Percentiles rank a stretch among this genome's conserved stretches.
phyloP scores from a whole-genome alignment of 352 stramenopile species.

The Pythium phragmitis region DNA sequence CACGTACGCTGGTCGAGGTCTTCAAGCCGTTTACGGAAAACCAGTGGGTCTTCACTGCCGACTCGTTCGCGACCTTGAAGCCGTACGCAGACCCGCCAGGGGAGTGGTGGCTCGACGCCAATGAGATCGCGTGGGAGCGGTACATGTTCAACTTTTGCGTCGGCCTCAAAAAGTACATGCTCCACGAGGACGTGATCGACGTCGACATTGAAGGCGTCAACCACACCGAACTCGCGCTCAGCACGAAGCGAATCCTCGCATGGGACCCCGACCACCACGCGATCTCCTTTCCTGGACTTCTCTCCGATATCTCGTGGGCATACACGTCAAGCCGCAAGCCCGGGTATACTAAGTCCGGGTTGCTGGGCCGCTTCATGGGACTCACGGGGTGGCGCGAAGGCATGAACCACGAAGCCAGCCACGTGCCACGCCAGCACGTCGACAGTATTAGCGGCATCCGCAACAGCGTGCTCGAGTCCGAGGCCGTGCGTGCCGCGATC shows the following conservation, averaged over 20 bases:
- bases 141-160: slow-evolving; percentile 87
- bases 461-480: slow-evolving; percentile 70
- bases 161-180: slow-evolving; percentile 79
- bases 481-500: slow-evolving; percentile 59
- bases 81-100: slow-evolving; percentile 28
- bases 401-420: slow-evolving; percentile 83
- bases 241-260: slow-evolving; percentile 73
- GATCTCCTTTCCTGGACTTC: slow-evolving; percentile 82
- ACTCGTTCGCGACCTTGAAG: slow-evolving; percentile 41
- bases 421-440: slow-evolving; percentile 71
- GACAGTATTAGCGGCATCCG: slow-evolving; percentile 61
- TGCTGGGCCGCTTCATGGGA: slow-evolving; percentile 84
- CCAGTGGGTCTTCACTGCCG: slow-evolving; percentile 76
- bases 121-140: slow-evolving; percentile 79
- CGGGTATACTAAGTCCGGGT: slow-evolving; percentile 80
- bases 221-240: slow-evolving; percentile 81
- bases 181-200: slow-evolving; percentile 82
- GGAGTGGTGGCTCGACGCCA: slow-evolving; percentile 63
- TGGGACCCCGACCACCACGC: slow-evolving; percentile 89
- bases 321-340: slow-evolving; percentile 88
- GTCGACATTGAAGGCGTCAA: slow-evolving; percentile 77
- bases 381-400: slow-evolving; percentile 86
- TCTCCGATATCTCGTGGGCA: slow-evolving; percentile 87
- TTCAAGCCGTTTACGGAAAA: slow-evolving; percentile 89
- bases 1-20: slow-evolving; percentile 69